Base-by-base conservation (phyloP, 345 rosid species). In the Theobroma cacao region DNA sequence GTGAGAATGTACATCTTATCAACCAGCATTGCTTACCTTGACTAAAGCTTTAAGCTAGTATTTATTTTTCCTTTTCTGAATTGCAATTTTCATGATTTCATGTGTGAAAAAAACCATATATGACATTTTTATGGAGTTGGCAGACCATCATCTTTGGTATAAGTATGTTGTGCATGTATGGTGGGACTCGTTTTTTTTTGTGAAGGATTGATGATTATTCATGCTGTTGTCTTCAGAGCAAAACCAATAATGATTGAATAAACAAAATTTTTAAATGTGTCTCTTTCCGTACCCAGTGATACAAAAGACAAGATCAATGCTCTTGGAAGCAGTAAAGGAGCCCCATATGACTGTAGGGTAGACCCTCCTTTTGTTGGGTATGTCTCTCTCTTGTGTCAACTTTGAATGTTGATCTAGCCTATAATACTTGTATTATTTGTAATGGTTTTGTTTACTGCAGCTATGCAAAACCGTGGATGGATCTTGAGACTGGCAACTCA, bases 291-390 rank as follows among this genome's bases (percentile, higher is more conserved):
- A 31, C 14, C 40, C 55, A 66, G 80, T 68, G 80, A 67, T 41
- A 11, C 60, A 77, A 84, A 83, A 52, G 76, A 77, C 40, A 80
- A 84, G 81, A 59, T 84, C 80, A 79, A 81, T 28, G 67, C 78
- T 76, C 65, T 79, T 77, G 86, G 72, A 80, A 84, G 74, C 36
- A 72, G 85, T 33, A 82, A 87, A 63, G 89, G 58, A 79, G 80
- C 78, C 56, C 62, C 87, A 5, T 90, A 83, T 83, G 89, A 88
- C 79, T 95, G 98, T 80, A 72, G 72, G 80, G 94, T 93, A 75
- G 91, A 93, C 63, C 98, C 98, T 82, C 81, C 95, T 43, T 89
- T 77, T 78, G 81, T 93, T 58, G 98, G 98, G 98, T 95, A 92
- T 75, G 80, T 77, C 75, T 77, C 75, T 41, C 14, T 80, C 75